Evolutionary conservation across 306 rosid species (phyloP).

Genomic region (Malus fusca): DNA sequence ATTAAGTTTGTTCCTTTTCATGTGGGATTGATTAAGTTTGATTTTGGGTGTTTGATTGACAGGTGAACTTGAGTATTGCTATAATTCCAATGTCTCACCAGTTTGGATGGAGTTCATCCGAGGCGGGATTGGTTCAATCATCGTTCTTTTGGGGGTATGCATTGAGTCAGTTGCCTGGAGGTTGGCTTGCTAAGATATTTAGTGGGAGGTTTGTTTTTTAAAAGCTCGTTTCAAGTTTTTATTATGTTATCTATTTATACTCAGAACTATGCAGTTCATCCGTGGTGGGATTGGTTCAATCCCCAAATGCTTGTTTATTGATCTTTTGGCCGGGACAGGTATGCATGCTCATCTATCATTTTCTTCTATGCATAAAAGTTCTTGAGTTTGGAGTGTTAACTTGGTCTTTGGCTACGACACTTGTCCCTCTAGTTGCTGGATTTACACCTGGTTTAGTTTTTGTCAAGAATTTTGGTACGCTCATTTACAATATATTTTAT

Average conservation of each 20-base stretch:
- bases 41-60: constrained; percentile 13
- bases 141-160: constrained; percentile 99
- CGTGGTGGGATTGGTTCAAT: not conserved
- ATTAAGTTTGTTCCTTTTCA: not conserved
- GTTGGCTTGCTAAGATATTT: constrained; percentile 15
- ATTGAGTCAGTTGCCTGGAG: constrained; percentile 89
- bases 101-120: constrained; percentile 87
- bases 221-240: not conserved
- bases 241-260: not conserved
- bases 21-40: not conserved
- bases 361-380: constrained; percentile 58
- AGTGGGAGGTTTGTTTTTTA: constrained; percentile 60
- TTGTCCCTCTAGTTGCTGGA: constrained; percentile 88
- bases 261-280: too few species aligned
- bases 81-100: constrained; percentile 94
- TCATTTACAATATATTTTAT: not conserved
- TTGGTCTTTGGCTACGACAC: constrained; percentile 84
- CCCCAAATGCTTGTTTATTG: not conserved
- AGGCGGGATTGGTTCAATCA: constrained; percentile 94
- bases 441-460: constrained; percentile 65
- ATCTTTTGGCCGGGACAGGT: too few species aligned
- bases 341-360: constrained; percentile 6
- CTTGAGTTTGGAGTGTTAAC: constrained; percentile 68
- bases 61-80: constrained; percentile 95
- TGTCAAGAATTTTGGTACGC: constrained; percentile 80